These are phyloP conservation scores for Leavenworthia alabamica DNA, from an alignment of 345 rosid species.

Conservation along the genomic window DNA sequence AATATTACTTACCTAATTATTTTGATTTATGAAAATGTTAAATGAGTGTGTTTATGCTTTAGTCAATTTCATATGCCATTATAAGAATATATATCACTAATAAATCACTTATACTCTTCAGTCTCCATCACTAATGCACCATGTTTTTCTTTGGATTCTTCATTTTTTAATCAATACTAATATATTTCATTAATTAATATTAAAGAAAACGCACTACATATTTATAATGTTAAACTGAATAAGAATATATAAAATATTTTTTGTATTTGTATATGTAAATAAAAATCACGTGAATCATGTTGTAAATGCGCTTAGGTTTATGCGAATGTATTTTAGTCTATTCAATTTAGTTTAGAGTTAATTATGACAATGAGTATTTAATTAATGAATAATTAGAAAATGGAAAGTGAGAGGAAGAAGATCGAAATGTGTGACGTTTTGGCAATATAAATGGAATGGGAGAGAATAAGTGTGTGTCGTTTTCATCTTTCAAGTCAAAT, in stretches of 20 bases:
- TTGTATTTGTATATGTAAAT: not conserved
- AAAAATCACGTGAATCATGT: conserved; percentile 22
- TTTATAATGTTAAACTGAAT: not conserved
- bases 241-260: not conserved
- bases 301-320: not conserved
- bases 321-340: conserved; percentile 11
- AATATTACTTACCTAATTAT: not conserved
- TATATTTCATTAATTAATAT: not conserved
- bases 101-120: not conserved
- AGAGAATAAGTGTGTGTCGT: conserved; percentile 27
- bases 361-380: not conserved
- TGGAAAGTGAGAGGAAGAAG: conserved; percentile 17
- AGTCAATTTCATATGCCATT: conserved; percentile 3
- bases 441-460: conserved; percentile 12
- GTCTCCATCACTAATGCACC: not conserved
- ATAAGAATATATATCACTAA: conserved; percentile 9
- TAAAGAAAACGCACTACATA: conserved; percentile 19
- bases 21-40: not conserved
- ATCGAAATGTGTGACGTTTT: conserved; percentile 23
- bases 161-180: not conserved
- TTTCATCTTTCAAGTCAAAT: conserved; percentile 25
- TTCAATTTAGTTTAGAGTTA: not conserved
- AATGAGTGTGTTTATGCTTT: not conserved
- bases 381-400: not conserved
- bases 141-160: not conserved